Base-by-base conservation (phyloP, 176 grass and related monocot species). In the Phoenix roebelenii region DNA sequence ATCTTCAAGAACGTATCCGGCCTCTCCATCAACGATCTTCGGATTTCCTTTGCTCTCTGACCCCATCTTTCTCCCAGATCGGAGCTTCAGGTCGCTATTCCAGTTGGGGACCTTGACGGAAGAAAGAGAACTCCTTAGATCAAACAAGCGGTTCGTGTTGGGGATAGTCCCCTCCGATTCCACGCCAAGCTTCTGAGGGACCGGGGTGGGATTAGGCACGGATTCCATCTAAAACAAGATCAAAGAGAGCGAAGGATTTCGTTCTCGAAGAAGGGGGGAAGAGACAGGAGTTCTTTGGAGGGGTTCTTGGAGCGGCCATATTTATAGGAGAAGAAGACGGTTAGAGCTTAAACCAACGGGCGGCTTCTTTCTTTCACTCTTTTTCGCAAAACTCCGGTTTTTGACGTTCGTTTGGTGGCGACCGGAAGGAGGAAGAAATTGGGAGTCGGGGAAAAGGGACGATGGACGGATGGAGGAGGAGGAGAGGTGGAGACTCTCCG, bases 1-100 rank as follows among this genome's bases (percentile, higher is more conserved):
- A 61, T 97, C 92, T 69, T 97, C 92, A 66, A 97, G 82, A 60
- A 91, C 84, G 74, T 88, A 97, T 5, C 87, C 92, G 2, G 48
- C 80, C 24, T 88, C 84, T 59, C 92, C 92, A 65, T 51, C 48
- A 9, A 91, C 72, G 54, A 91, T 69, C 72, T 97, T 97, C 68
- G 76, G 79, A 75, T 58, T 81, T 51, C 70, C 20, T 23, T 70
- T 72, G 63, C 54, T 39, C 79, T 96, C 83, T 14, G 50, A 55
- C 5, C 55, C 79, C 44, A 44, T 32, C 74, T 53, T 22, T 54
- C 60, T 52, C 70, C 50, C 58, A 64, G 18, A 53, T 10, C 6
- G 25, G 15, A 28, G 16, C 15, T 23, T 52, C 63, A 29, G 39
- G n/a, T 63, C 50, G 5, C 50, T 58, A 54, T 28, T 50, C 32